Evolutionary conservation across 2,329 filamentous ascomycete species (phyloP).

Genomic region (Sclerotinia subarctica): DNA sequence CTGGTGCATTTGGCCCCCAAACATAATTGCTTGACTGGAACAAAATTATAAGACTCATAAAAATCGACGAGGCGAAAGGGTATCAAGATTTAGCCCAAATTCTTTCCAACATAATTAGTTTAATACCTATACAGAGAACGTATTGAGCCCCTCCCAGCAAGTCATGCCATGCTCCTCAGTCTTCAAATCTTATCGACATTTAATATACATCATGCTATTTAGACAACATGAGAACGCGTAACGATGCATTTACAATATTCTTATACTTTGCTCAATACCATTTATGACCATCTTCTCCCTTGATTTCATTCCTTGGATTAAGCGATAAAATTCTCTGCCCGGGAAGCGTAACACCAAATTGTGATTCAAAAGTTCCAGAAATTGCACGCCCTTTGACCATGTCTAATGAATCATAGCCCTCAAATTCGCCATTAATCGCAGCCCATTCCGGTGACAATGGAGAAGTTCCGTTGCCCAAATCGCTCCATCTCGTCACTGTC

Average conservation of each 20-base stretch:
- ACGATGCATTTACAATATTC: background rate
- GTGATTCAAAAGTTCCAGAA: slow-evolving; percentile 57
- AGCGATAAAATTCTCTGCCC: slow-evolving; percentile 56
- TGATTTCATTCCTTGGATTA: slow-evolving; percentile 54
- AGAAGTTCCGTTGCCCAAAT: slow-evolving; percentile 54
- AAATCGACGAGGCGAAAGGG: background rate
- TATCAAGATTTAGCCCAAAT: background rate
- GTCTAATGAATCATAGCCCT: slow-evolving; percentile 52
- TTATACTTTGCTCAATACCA: slow-evolving; percentile 50
- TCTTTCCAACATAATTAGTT: background rate
- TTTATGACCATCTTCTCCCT: slow-evolving; percentile 52
- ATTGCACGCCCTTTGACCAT: slow-evolving; percentile 53
- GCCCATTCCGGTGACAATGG: slow-evolving; percentile 54
- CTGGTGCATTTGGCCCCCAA: background rate
- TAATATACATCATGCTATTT: background rate
- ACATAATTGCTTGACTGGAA: background rate
- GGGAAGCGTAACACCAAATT: slow-evolving; percentile 52
- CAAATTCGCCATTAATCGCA: slow-evolving; percentile 48
- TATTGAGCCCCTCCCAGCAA: background rate
- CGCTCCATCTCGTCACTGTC: slow-evolving; percentile 59
- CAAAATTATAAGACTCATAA: background rate
- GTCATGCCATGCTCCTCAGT: background rate
- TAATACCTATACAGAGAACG: background rate
- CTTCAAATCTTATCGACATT: background rate
- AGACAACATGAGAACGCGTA: background rate